phyloP scores from a whole-genome alignment of 139 green algal genomes.

The Chloropicon primus region DNA sequence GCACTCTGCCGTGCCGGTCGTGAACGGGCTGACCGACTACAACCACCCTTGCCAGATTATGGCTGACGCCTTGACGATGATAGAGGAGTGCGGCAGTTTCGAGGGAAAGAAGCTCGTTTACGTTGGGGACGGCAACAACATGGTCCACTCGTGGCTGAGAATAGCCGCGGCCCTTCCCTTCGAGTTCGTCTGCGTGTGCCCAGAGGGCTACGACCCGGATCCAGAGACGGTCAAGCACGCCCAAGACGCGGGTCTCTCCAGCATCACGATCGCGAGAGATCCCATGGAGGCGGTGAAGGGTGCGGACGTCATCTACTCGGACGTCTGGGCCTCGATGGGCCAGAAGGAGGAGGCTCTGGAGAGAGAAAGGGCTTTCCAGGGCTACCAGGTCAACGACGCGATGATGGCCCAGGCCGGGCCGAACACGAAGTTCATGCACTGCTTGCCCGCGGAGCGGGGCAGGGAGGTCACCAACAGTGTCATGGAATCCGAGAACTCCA shows the following conservation, averaged over 20 bases:
- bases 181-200: constrained; percentile 87
- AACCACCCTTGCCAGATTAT: constrained; percentile 99
- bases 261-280: constrained; percentile 45
- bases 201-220: constrained; percentile 83
- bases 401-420: constrained; percentile 73
- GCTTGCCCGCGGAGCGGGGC: constrained; percentile 85
- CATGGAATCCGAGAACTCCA: constrained; percentile 70
- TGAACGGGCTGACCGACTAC: constrained; percentile 99
- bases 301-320: constrained; percentile 93
- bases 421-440: constrained; percentile 95
- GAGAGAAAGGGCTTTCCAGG: constrained; percentile 62
- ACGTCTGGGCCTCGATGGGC: constrained; percentile 98
- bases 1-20: constrained; percentile 64
- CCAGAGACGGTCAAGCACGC: constrained; percentile 52
- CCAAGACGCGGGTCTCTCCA: constrained; percentile 33
- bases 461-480: constrained; percentile 82
- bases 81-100: constrained; percentile 33
- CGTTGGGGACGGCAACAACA: constrained; percentile 99
- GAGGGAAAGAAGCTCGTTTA: constrained; percentile 85
- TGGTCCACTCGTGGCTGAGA: constrained; percentile 88
- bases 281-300: constrained; percentile 57
- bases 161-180: constrained; percentile 72
- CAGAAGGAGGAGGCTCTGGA: constrained; percentile 88
- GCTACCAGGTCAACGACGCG: constrained; percentile 78
- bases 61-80: constrained; percentile 90